These are phyloP conservation scores for Pseudoturritis turrita DNA, from an alignment of 345 rosid species.

Conservation along the genomic window DNA sequence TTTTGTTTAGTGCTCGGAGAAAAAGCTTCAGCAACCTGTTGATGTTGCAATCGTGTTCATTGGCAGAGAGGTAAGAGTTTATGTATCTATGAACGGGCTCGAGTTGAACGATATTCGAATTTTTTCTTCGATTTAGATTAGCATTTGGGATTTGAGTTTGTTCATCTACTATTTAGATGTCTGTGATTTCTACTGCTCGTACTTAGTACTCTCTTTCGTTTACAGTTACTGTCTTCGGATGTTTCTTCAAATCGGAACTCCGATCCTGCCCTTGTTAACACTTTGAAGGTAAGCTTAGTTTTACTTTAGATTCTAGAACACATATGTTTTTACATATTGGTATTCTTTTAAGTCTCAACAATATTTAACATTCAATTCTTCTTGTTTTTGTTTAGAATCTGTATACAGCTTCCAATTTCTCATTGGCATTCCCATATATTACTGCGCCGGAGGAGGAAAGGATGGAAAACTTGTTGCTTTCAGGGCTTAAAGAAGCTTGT, in stretches of 20 bases:
- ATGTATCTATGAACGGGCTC: not conserved
- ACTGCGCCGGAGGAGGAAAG: constrained; percentile 60
- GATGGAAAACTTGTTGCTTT: constrained; percentile 65
- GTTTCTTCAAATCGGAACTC: constrained; percentile 48
- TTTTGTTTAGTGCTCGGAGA: constrained; percentile 53
- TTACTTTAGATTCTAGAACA: not conserved
- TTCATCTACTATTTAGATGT: constrained; percentile 34
- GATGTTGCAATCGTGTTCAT: constrained; percentile 82
- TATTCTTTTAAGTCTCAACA: not conserved
- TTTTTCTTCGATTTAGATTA: not conserved
- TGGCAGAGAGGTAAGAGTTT: constrained; percentile 65
- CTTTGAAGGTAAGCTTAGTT: constrained; percentile 56
- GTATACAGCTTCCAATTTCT: constrained; percentile 61
- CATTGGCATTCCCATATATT: constrained; percentile 91
- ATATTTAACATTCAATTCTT: constrained; percentile 5
- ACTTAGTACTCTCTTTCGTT: not conserved
- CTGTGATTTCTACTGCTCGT: not conserved
- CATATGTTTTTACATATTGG: not conserved
- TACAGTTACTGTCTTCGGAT: constrained; percentile 69
- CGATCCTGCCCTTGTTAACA: constrained; percentile 53
- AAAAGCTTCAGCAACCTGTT: constrained; percentile 46
- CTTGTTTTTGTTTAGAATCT: constrained; percentile 49
- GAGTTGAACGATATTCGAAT: constrained; percentile 44
- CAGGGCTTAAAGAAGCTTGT: constrained; percentile 66
- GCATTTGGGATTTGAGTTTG: not conserved